phyloP scores from a whole-genome alignment of 306 rosid species.

The Cucurbita ficifolia region DNA sequence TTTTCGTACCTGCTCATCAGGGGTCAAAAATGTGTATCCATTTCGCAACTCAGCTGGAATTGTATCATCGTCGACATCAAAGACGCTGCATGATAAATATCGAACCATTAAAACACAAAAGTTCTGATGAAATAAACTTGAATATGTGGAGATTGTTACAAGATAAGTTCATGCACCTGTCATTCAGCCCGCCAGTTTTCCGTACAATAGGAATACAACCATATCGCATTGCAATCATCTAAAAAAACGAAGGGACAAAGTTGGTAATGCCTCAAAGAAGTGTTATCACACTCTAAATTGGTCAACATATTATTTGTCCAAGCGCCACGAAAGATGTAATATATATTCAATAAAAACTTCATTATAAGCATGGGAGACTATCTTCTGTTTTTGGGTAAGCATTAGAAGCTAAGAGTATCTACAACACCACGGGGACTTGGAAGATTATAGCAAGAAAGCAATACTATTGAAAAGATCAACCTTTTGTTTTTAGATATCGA shows the following conservation, averaged over 20 bases:
- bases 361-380: neutral
- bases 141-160: neutral
- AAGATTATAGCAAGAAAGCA: neutral
- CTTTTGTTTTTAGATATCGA: neutral
- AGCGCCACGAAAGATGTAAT: neutral
- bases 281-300: neutral
- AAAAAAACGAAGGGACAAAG: neutral
- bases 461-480: neutral
- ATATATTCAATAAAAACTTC: neutral
- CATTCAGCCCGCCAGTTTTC: constrained; percentile 92
- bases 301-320: neutral
- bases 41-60: constrained; percentile 60
- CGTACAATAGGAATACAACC: constrained; percentile 82
- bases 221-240: constrained; percentile 98
- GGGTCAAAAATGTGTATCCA: constrained; percentile 62
- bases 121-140: neutral
- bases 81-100: constrained; percentile 44
- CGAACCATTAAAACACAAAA: neutral
- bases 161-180: constrained; percentile 40
- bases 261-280: neutral
- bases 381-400: neutral
- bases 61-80: constrained; percentile 71
- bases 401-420: neutral
- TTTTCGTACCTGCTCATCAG: constrained; percentile 60
- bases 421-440: neutral